Evolutionary conservation across 2,329 filamentous ascomycete species (phyloP).

Genomic region (Ascochyta lentis): DNA sequence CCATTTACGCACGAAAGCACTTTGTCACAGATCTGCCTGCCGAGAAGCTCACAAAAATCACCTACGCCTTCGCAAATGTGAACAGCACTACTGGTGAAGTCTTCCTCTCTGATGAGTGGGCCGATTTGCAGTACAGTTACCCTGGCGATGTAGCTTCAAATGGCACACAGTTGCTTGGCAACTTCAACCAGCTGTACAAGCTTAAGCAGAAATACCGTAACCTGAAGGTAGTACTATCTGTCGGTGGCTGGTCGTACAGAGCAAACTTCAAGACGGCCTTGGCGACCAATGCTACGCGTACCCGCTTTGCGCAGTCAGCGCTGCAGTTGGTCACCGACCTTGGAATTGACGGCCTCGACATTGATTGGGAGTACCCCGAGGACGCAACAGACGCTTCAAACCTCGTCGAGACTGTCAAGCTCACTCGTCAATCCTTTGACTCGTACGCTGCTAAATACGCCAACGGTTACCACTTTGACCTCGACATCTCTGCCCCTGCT

Average conservation of each 20-base stretch:
- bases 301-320: constrained; percentile 71
- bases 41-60: constrained; percentile 82
- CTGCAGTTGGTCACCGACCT: constrained; percentile 79
- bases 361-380: constrained; percentile 57
- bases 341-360: constrained; percentile 66
- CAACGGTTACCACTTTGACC: constrained; percentile 50
- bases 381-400: constrained; percentile 44
- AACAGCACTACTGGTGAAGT: constrained; percentile 77
- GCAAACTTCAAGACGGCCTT: constrained; percentile 76
- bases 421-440: constrained; percentile 46
- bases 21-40: constrained; percentile 81
- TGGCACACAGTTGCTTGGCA: constrained; percentile 76
- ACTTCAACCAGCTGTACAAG: constrained; percentile 76
- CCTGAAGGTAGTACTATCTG: constrained; percentile 79
- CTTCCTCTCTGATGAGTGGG: constrained; percentile 31
- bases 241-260: constrained; percentile 81
- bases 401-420: constrained; percentile 47
- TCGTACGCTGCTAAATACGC: constrained; percentile 47
- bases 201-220: constrained; percentile 78
- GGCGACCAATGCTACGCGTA: constrained; percentile 66
- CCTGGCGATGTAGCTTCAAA: constrained; percentile 68
- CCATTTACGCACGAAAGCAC: constrained; percentile 84
- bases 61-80: constrained; percentile 91
- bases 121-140: constrained; percentile 67
- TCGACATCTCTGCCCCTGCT: constrained; percentile 54